Conservation (phyloP, 352 stramenopile species). For the Pythium rhizo-oryzae region DNA sequence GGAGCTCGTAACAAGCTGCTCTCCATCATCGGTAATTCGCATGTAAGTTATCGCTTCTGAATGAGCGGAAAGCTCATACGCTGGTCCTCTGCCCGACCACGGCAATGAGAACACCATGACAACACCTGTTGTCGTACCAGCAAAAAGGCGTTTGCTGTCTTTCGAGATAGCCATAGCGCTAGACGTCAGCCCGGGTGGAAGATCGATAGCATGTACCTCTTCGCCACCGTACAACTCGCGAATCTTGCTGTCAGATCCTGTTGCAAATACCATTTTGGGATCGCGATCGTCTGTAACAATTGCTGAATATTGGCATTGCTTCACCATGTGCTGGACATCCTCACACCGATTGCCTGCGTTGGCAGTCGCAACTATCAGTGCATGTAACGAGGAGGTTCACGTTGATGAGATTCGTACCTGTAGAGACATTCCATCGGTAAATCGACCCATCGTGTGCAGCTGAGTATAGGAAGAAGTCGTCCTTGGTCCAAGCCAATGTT, state of each 20-base stretch:
- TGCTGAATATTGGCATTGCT: conserved; percentile 75
- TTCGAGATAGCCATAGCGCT: conserved; percentile 65
- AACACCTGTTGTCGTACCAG: conserved; percentile 58
- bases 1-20: conserved; percentile 53
- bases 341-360: conserved; percentile 56
- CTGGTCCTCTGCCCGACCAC: conserved; percentile 36
- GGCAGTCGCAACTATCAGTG: too few species aligned
- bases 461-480: conserved; percentile 81
- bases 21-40: conserved; percentile 73
- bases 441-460: conserved; percentile 78
- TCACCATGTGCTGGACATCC: conserved; percentile 74
- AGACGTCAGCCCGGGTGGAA: conserved; percentile 42
- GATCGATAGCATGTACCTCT: conserved; percentile 53
- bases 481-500: conserved; percentile 62
- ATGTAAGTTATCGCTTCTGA: conserved; percentile 65
- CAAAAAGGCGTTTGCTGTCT: conserved; percentile 67
- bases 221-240: conserved; percentile 65
- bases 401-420: conserved; percentile 16
- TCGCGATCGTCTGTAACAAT: conserved; percentile 58
- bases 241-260: conserved; percentile 69
- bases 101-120: conserved; percentile 72
- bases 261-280: conserved; percentile 50
- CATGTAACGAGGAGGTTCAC: too few species aligned
- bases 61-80: conserved; percentile 58
- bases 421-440: conserved; percentile 74